Evolutionary conservation across 169 alveolate genomes (phyloP), one percentile per base, ranked within the genome.

Genomic region (Plasmodium vivax): DNA sequence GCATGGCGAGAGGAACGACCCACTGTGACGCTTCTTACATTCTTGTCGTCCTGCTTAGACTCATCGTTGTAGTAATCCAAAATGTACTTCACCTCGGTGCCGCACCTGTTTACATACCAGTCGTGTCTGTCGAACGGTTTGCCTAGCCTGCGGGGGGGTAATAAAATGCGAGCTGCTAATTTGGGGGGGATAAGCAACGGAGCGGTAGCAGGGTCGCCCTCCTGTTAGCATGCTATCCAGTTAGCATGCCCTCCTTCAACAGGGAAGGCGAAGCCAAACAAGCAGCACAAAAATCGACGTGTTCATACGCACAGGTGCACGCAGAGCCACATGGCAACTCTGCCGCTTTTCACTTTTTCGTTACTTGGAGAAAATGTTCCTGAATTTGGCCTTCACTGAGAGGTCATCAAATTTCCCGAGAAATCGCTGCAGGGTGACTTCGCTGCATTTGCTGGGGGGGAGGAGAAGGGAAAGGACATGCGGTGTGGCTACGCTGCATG

Each of bases 21-120:
- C n/a, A 68, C 14, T 23, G 2, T 68, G 77, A 68, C 38, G 5
- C 77, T 0, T 68, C 51, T 79, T 82, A 94, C 96, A 68, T 94
- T 83, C 19, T 93, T 84, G 62, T 93, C 97, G 75, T 97, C 97
- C 34, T 68, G 45, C 32, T 94, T 96, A 2, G 84, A 41, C 30
- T 97, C 97, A 92, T 97, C 98, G 75, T 97, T 98, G 93, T 97
- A 97, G 74, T 96, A 97, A 94, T 97, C 98, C 85, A 97, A 83
- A 80, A 97, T 82, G 88, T 97, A 97, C 32, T 98, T 96, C 34
- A 97, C 97, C 38, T 95, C 96, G 36, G 80, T 88, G 19, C 98
- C 98, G 71, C 97, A 96, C 8, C 98, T 95, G 62, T 97, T 94
- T 32, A 97, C 81, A 84, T 77, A 96, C 98, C 98, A 97, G 87